phyloP scores from a whole-genome alignment of 306 rosid species.

The Geum urbanum region DNA sequence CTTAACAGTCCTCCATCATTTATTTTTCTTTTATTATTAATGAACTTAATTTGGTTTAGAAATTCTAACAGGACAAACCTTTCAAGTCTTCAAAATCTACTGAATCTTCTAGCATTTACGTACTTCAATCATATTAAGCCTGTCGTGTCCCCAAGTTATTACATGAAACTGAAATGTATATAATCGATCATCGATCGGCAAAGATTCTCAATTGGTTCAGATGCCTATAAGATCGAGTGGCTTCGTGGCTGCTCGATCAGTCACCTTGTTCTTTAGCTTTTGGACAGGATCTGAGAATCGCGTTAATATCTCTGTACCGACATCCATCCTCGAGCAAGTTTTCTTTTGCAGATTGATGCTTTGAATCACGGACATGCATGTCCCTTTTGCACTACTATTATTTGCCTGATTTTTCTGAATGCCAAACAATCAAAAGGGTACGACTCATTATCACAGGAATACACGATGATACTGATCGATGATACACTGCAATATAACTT shows the following conservation, averaged over 20 bases:
- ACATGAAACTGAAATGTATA: neutral
- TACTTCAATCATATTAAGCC: neutral
- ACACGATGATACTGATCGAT: too few species aligned
- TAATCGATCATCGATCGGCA: neutral
- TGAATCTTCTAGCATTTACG: neutral
- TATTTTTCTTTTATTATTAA: too few species aligned
- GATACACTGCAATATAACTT: neutral
- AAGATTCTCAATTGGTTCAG: neutral
- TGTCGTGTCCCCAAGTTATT: neutral
- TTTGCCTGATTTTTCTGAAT: neutral
- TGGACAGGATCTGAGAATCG: neutral
- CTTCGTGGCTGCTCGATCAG: neutral
- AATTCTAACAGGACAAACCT: too few species aligned
- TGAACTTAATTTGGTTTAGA: too few species aligned
- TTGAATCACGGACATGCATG: neutral
- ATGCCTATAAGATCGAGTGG: neutral
- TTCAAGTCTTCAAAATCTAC: neutral
- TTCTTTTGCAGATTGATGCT: neutral
- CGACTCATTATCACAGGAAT: neutral
- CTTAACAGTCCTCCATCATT: too few species aligned
- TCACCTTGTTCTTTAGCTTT: neutral
- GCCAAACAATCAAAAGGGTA: neutral
- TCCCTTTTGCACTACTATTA: neutral
- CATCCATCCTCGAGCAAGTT: neutral
- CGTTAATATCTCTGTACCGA: neutral